Percentiles rank a stretch among this genome's conserved stretches.
These are phyloP conservation scores for Termitomyces sp. DNA, from an alignment of 768 basidiomycete species.

Conservation along the genomic window DNA sequence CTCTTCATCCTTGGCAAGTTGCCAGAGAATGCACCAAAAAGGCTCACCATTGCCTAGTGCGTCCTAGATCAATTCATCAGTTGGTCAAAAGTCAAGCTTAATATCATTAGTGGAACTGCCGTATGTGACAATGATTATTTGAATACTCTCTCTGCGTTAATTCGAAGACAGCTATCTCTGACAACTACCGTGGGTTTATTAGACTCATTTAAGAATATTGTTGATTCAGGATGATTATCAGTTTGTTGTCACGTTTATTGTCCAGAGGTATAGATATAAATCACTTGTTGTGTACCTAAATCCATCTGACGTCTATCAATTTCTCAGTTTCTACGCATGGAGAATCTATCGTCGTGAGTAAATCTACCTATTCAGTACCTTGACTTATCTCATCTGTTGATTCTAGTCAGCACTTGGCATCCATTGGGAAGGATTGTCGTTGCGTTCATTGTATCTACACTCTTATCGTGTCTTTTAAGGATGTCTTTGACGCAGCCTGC, in stretches of 20 bases:
- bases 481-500: background rate
- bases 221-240: background rate
- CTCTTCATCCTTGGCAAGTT: background rate
- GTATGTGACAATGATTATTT: background rate
- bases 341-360: background rate
- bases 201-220: background rate
- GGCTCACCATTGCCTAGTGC: background rate
- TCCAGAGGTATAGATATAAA: background rate
- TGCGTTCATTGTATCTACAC: background rate
- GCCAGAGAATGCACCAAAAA: background rate
- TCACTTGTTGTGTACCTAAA: background rate
- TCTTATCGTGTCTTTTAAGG: background rate
- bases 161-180: background rate
- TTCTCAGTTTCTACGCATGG: background rate
- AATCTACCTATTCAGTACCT: background rate
- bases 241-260: background rate
- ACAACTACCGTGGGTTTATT: background rate
- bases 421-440: background rate
- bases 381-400: background rate
- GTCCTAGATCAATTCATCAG: background rate
- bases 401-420: background rate
- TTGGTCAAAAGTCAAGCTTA: background rate
- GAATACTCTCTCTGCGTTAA: background rate
- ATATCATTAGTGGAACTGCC: background rate
- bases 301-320: background rate